A percentile compares a stretch with the other conserved stretches of the same genome.
phyloP scores from a whole-genome alignment of 257 asterid species.

The Primulina tabacum region DNA sequence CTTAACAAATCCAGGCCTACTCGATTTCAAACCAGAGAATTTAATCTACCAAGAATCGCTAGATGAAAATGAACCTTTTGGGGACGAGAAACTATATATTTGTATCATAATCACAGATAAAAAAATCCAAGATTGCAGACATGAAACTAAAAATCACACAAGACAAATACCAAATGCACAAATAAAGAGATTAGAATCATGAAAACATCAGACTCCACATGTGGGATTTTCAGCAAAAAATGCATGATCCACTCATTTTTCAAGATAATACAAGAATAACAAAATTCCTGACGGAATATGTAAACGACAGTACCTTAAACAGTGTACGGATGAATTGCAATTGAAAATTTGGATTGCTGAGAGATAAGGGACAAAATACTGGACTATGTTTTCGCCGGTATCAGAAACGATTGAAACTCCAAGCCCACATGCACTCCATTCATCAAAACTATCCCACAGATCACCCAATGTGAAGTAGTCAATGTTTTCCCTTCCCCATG shows the following conservation, averaged over 20 bases:
- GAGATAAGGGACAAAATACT: slow-evolving; percentile 89
- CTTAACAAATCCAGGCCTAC: neutral
- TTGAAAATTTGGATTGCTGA: slow-evolving; percentile 96
- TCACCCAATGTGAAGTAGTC: slow-evolving; percentile 79
- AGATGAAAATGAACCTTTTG: neutral
- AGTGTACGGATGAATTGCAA: slow-evolving; percentile 59
- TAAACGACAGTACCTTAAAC: slow-evolving; percentile 52
- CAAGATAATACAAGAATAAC: neutral
- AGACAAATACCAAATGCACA: neutral
- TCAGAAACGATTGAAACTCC: slow-evolving; percentile 76
- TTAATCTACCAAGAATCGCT: neutral
- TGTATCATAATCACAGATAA: too few relatives aligned
- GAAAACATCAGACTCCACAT: neutral
- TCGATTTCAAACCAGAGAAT: too few relatives aligned
- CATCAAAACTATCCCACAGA: slow-evolving; percentile 82
- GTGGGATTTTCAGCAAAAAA: too few relatives aligned
- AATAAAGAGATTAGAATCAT: neutral
- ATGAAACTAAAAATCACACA: neutral
- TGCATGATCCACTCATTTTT: neutral
- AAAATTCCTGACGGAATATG: neutral
- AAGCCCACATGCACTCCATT: slow-evolving; percentile 94
- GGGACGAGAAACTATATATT: neutral
- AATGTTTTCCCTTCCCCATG: slow-evolving; percentile 83
- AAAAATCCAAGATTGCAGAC: neutral
- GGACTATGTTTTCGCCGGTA: slow-evolving; percentile 63